These are phyloP conservation scores for Saccharomycopsis crataegensis DNA, from an alignment of 1,139 yeast species.

Conservation along the genomic window DNA sequence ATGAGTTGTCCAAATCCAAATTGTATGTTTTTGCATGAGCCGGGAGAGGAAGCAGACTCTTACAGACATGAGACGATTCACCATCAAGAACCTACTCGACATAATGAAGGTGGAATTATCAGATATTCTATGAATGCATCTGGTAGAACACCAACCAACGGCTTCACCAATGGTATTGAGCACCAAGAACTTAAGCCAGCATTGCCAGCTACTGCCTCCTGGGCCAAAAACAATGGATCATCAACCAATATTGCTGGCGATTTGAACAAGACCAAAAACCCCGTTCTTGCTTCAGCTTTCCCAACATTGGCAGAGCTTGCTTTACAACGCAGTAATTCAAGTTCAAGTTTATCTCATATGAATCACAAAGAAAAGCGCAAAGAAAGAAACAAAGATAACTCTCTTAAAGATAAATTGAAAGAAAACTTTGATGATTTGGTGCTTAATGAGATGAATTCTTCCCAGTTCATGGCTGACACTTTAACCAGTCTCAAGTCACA, in stretches of 20 bases:
- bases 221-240: conserved; percentile 35
- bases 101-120: conserved; percentile 31
- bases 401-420: conserved; percentile 26
- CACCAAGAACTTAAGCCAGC: conserved; percentile 22
- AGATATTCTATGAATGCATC: conserved; percentile 24
- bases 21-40: conserved; percentile 98
- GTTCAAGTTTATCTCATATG: conserved; percentile 5
- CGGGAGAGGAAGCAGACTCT: conserved; percentile 98
- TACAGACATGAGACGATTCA: conserved; percentile 81
- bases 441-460: conserved; percentile 29
- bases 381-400: conserved; percentile 24
- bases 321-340: conserved; percentile 24
- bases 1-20: conserved; percentile 97
- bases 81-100: conserved; percentile 49
- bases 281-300: conserved; percentile 43
- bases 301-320: conserved; percentile 67
- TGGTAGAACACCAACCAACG: background rate
- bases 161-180: conserved; percentile 7
- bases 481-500: conserved; percentile 26
- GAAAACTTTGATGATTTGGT: conserved; percentile 27
- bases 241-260: conserved; percentile 8
- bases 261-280: conserved; percentile 30
- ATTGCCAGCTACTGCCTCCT: conserved; percentile 28
- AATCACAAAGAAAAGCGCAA: conserved; percentile 27
- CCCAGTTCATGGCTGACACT: conserved; percentile 31